Evolutionary conservation across 352 stramenopile genomes (phyloP).

Genomic region (Globisporangium middletonii): DNA sequence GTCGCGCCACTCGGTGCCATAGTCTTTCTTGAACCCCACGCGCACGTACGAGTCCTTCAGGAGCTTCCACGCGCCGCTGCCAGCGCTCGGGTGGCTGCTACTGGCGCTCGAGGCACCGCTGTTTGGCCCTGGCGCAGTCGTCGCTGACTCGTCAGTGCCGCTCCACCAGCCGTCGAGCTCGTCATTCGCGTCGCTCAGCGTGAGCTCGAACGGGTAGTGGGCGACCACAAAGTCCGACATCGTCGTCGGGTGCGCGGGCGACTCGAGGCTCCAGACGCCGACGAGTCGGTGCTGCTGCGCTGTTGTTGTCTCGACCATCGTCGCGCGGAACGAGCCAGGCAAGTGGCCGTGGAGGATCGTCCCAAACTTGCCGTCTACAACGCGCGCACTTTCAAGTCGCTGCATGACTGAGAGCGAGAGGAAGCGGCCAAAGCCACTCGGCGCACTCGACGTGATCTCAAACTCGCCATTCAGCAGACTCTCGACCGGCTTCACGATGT

Average conservation of each 20-base stretch:
- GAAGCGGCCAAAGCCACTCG: conserved; percentile 22
- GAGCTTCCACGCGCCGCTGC: conserved; percentile 52
- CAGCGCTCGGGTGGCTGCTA: background rate
- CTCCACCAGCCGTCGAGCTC: conserved; percentile 80
- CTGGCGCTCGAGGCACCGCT: background rate
- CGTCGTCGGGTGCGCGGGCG: conserved; percentile 27
- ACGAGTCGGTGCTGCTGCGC: conserved; percentile 32
- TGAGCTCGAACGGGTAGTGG: conserved; percentile 66
- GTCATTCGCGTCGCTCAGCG: conserved; percentile 36
- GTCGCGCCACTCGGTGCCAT: conserved; percentile 83
- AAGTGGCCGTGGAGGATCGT: conserved; percentile 61
- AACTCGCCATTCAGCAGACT: conserved; percentile 74
- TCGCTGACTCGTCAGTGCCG: conserved; percentile 27
- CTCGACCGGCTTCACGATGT: conserved; percentile 56
- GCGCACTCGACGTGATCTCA: conserved; percentile 39
- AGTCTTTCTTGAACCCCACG: conserved; percentile 88
- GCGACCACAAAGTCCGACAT: conserved; percentile 62
- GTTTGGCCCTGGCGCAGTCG: background rate
- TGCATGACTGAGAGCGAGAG: conserved; percentile 59
- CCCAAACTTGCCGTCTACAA: conserved; percentile 68
- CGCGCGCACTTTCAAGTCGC: conserved; percentile 32
- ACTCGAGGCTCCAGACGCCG: conserved; percentile 58
- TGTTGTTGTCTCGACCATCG: conserved; percentile 35
- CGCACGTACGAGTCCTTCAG: conserved; percentile 84
- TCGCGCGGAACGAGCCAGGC: conserved; percentile 49